Base-by-base conservation (phyloP, 768 basidiomycete species). In the Podaxis mareebaensis region DNA sequence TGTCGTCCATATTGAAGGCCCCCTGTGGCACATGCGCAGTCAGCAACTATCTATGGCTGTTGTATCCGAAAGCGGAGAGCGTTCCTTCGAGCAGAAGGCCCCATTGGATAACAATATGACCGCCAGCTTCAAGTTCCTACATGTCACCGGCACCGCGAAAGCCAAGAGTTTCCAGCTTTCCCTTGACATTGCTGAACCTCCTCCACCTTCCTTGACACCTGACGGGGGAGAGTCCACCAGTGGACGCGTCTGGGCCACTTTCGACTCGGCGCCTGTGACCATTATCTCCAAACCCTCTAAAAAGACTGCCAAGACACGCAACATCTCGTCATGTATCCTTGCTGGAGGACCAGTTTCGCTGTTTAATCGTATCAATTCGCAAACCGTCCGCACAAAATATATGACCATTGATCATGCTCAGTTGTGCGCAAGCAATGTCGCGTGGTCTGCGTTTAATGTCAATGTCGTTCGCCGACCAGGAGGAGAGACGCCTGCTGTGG, bases 201-300 rank as follows among this genome's bases (percentile, higher is more conserved):
- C 88, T 17, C 79, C 82, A 10, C 79, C 82, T 2, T 73, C 85
- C 17, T 68, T 83, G 36, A 75, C 77, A 42, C 73, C 81, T 22
- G 82, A 84, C 63, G 77, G 78, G 60, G 69, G 69, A 38, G 83
- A 86, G 42, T 73, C 78, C 39, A 75, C 79, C 46, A 74, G 76
- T 66, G 91, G 90, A 66, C 90, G 92, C 64, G 75, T 90, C 63
- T 96, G 94, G 95, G 93, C 93, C 8, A 87, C 91, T 36, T 95
- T 97, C 79, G 89, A 93, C 74, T 96, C 95, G 33, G 89, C 92
- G 38, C 92, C 94, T 53, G 90, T 98, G 69, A 90, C 91, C 52
- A 95, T 97, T 77, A 95, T 98, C 71, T 96, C 95, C 70, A 97
- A 97, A 75, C 95, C 95, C 38, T 95, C 94, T 64, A 96, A 96